phyloP scores from a whole-genome alignment of 352 stramenopile species.

The Hyaloperonospora brassicae region DNA sequence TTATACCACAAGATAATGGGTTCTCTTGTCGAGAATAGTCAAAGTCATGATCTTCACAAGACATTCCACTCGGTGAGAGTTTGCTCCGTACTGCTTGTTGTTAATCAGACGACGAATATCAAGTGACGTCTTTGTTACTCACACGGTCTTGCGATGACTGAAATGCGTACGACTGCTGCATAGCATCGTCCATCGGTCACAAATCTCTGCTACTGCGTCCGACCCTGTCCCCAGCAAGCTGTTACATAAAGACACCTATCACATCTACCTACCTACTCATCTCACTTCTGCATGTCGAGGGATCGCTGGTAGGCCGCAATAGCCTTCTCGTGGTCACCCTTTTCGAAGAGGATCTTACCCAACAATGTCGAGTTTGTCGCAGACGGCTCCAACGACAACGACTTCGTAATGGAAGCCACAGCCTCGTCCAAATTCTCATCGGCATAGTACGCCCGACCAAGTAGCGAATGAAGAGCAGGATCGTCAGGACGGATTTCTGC shows the following conservation, averaged over 20 bases:
- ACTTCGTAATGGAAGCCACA: conserved; percentile 49
- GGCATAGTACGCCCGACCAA: conserved; percentile 77
- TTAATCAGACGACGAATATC: too few relatives aligned
- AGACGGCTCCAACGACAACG: conserved; percentile 64
- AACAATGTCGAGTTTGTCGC: conserved; percentile 78
- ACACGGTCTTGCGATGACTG: too few relatives aligned
- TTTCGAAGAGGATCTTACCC: conserved; percentile 84
- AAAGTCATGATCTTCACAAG: too few relatives aligned
- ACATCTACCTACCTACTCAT: conserved; percentile 27
- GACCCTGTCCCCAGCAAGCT: too few relatives aligned
- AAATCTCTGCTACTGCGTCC: too few relatives aligned
- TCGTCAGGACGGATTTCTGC: conserved; percentile 75
- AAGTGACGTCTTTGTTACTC: neutral
- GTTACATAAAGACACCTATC: conserved; percentile 7
- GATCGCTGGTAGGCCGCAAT: conserved; percentile 83
- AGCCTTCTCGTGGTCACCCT: conserved; percentile 79
- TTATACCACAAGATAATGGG: too few relatives aligned
- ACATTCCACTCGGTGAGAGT: too few relatives aligned
- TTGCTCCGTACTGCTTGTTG: too few relatives aligned
- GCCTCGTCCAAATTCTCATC: conserved; percentile 79
- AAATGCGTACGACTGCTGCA: too few relatives aligned
- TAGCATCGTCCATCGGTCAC: too few relatives aligned
- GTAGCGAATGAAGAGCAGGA: conserved; percentile 63
- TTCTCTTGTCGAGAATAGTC: too few relatives aligned
- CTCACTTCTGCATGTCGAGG: conserved; percentile 57